Evolutionary conservation across 2,329 filamentous ascomycete genomes (phyloP), one percentile per base, ranked within the genome.

Genomic region (Fusarium odoratissimum): DNA sequence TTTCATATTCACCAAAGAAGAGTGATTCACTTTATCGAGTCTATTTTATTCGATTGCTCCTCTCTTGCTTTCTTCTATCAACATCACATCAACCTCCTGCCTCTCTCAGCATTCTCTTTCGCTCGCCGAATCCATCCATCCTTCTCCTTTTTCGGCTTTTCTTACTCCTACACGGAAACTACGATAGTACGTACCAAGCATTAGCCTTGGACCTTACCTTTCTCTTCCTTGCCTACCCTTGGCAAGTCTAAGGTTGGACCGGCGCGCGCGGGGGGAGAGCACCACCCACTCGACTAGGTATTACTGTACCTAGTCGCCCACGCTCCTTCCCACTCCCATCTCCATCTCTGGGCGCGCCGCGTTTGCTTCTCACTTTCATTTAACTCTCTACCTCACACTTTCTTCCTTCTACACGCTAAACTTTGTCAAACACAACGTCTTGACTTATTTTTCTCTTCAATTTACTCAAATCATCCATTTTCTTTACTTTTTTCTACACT

Each of bases 311-410:
- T 73, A 71, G 66, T 67, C 58, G 67, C 71, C 64, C 67, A 74
- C 68, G 58, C 71, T 65, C 58, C 71, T 74, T 63, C 71, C 63
- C 58, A 59, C 67, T 60, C 70, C 66, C 64, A 71, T 65, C 58
- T 54, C 51, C 61, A 58, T 67, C 58, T 72, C 62, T 74, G 71
- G 62, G 72, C 72, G 72, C 72, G 72, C 68, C 72, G 72, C 72
- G 72, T 74, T 69, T 66, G 57, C 57, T 64, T 74, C 68, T 61
- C 57, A 55, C 67, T 73, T 56, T 64, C 57, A 64, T 64, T 69
- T 56, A 64, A 64, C 59, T 51, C 58, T 57, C 28, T 16, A 46
- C 63, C 40, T 62, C 31, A 21, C 45, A 21, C 44, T 41, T 67
- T 67, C 14, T 46, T 49, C 46, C 23, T 60, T 51, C 30, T 25